phyloP scores from a whole-genome alignment of 176 grass and related monocot genomes.

The Secale cereale region DNA sequence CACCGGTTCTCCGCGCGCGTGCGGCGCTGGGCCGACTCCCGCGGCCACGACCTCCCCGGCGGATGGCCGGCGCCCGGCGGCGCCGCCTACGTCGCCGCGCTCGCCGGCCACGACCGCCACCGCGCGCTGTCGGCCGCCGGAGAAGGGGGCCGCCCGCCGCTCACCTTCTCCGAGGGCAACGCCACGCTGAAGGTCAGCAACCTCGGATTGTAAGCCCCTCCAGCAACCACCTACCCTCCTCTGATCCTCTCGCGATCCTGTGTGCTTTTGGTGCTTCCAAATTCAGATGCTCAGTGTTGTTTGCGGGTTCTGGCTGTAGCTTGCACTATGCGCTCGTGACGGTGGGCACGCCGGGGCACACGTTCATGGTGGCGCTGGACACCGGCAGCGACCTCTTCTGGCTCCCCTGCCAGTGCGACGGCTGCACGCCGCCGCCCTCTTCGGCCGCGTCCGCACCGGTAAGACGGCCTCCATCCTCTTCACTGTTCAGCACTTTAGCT shows the following conservation, averaged over 20 bases:
- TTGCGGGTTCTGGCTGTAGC: constrained; percentile 9
- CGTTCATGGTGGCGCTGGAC: constrained; percentile 90
- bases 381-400: constrained; percentile 89
- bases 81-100: constrained; percentile 47
- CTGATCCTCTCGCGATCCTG: not conserved
- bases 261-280: not conserved
- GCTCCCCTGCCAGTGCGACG: constrained; percentile 75
- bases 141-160: not conserved
- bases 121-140: constrained; percentile 1
- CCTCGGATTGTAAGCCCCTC: constrained; percentile 66
- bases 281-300: not conserved
- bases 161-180: constrained; percentile 76
- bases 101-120: constrained; percentile 53
- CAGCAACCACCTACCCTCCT: not conserved
- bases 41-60: constrained; percentile 30
- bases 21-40: constrained; percentile 40
- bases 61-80: constrained; percentile 37
- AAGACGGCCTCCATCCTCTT: constrained; percentile 16
- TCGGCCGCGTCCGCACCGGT: constrained; percentile 38
- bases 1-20: constrained; percentile 64
- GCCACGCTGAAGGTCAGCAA: constrained; percentile 59
- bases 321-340: constrained; percentile 78
- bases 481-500: not conserved
- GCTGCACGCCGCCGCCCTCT: constrained; percentile 44
- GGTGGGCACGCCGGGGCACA: constrained; percentile 68